phyloP scores from a whole-genome alignment of 78 protist genomes.

The Blattamonas nauphoetae region DNA sequence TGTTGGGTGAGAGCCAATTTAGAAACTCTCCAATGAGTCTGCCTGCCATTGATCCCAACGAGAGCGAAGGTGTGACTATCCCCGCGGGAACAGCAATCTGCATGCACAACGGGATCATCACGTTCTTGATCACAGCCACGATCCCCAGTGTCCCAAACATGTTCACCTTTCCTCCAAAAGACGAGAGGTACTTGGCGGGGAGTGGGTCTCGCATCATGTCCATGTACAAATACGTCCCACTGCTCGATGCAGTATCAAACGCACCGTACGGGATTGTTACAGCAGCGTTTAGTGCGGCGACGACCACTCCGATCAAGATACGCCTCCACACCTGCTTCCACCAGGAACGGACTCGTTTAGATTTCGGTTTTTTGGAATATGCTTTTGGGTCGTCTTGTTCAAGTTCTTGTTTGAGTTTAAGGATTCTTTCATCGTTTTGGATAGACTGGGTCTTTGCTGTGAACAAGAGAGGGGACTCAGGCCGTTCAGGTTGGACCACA shows the following conservation, averaged over 20 bases:
- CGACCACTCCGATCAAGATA: not conserved
- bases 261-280: not conserved
- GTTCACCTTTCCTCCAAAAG: not conserved
- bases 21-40: conserved; percentile 11
- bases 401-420: no score
- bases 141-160: not conserved
- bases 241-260: not conserved
- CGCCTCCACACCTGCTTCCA: not conserved
- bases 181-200: not conserved
- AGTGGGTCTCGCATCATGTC: not conserved
- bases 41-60: not conserved
- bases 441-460: no score
- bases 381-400: no score
- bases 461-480: no score
- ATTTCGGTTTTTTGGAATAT: no score
- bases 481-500: no score
- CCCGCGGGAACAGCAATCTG: conserved; percentile 5
- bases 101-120: not conserved
- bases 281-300: not conserved
- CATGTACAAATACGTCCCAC: not conserved
- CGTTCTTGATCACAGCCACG: not conserved
- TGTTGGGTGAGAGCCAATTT: not conserved
- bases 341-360: no score
- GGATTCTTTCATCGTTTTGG: no score
- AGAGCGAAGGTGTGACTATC: not conserved